A percentile compares a stretch with the other conserved stretches of the same genome.
Conservation (phyloP, 306 rosid species). For the Betula pendula region DNA sequence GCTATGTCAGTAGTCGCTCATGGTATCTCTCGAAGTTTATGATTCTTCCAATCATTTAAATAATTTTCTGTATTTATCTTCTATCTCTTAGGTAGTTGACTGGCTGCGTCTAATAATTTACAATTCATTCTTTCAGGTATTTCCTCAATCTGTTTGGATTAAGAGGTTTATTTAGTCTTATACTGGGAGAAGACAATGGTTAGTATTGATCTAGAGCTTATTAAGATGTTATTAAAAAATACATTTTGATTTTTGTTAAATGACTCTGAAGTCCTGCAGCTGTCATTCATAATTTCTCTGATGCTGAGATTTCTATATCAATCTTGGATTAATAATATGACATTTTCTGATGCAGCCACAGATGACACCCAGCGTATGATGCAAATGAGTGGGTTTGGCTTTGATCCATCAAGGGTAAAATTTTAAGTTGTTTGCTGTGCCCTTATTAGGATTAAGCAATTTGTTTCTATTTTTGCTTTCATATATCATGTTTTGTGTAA, state of each 20-base stretch:
- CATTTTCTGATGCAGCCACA: constrained; percentile 64
- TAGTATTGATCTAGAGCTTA: constrained; percentile 32
- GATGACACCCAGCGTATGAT: constrained; percentile 98
- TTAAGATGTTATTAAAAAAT: not conserved
- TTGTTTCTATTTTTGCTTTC: not conserved
- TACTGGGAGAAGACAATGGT: constrained; percentile 99
- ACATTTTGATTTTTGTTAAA: not conserved
- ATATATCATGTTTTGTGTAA: not conserved
- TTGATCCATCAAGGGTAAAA: constrained; percentile 90
- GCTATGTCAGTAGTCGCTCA: constrained; percentile 99
- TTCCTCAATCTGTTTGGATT: constrained; percentile 95
- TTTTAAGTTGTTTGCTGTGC: constrained; percentile 4
- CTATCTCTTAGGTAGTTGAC: constrained; percentile 20
- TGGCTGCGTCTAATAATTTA: constrained; percentile 18
- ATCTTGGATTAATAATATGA: constrained; percentile 19
- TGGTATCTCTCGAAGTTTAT: constrained; percentile 55
- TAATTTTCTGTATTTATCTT: not conserved
- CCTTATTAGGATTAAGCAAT: constrained; percentile 20
- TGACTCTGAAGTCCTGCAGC: not conserved
- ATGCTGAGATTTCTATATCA: constrained; percentile 15
- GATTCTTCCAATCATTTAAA: not conserved
- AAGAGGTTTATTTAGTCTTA: constrained; percentile 97
- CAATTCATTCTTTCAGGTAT: constrained; percentile 60
- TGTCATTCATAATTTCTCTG: not conserved
- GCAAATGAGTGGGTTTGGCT: constrained; percentile 99